Conservation (phyloP, 768 basidiomycete species). For the Paxillus ammoniavirescens region DNA sequence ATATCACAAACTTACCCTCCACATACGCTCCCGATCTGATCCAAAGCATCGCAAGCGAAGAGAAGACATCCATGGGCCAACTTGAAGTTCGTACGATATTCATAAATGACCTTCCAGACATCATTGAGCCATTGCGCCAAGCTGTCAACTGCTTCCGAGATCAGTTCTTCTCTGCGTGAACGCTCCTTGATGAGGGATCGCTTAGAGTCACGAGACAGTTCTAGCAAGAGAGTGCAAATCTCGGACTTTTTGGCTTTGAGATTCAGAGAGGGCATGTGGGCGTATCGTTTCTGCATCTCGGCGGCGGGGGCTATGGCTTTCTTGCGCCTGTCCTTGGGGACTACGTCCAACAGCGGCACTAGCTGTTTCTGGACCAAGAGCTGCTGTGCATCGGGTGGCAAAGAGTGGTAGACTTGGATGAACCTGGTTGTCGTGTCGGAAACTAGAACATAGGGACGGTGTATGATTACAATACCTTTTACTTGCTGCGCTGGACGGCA, state of each 20-base stretch:
- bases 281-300: conserved; percentile 38
- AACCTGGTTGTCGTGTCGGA: conserved; percentile 36
- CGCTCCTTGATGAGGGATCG: conserved; percentile 50
- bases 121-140: conserved; percentile 59
- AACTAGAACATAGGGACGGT: neutral
- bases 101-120: conserved; percentile 62
- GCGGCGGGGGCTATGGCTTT: conserved; percentile 41
- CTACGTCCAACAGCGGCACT: conserved; percentile 44
- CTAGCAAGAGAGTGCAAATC: conserved; percentile 49
- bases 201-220: conserved; percentile 54
- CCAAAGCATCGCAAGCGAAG: conserved; percentile 46
- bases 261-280: conserved; percentile 48
- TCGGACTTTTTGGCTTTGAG: conserved; percentile 54
- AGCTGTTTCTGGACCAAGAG: conserved; percentile 50
- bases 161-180: conserved; percentile 52
- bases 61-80: conserved; percentile 57
- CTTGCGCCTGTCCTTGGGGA: conserved; percentile 37
- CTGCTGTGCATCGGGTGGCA: conserved; percentile 55
- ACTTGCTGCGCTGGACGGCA: conserved; percentile 17
- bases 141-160: conserved; percentile 54
- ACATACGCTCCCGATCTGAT: conserved; percentile 39
- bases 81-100: conserved; percentile 50
- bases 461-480: conserved; percentile 6
- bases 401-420: conserved; percentile 41
- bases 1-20: conserved; percentile 34